Evolutionary conservation across 1,284 basidiomycete genomes (phyloP).

Genomic region (Trichosporon coremiiforme): DNA sequence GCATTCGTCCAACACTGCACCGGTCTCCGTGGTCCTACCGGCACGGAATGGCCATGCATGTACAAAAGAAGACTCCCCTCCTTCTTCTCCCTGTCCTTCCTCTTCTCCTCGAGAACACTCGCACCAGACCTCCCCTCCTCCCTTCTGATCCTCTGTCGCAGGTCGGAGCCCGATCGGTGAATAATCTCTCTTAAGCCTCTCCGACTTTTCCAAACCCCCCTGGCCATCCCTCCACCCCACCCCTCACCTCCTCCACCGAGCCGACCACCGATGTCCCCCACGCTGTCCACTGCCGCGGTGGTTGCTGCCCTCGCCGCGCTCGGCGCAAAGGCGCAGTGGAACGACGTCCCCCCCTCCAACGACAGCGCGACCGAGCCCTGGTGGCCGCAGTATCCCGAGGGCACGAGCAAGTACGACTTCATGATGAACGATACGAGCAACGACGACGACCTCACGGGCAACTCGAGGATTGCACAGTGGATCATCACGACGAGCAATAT

Average conservation of each 20-base stretch:
- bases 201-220: no score
- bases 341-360: conserved; percentile 26
- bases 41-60: background rate
- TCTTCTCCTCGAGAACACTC: background rate
- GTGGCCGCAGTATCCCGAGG: conserved; percentile 29
- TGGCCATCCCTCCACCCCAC: background rate
- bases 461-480: conserved; percentile 23
- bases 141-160: no score
- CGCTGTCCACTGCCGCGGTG: no score
- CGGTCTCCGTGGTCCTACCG: background rate
- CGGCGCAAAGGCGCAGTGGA: background rate
- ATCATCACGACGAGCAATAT: conserved; percentile 26
- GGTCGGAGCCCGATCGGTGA: background rate
- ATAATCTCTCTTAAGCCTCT: background rate
- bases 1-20: background rate
- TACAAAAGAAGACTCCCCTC: no score
- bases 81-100: no score
- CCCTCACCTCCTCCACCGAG: background rate
- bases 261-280: background rate
- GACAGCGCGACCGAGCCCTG: conserved; percentile 25
- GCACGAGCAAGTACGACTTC: conserved; percentile 19
- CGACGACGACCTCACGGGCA: conserved; percentile 26
- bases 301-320: conserved; percentile 1
- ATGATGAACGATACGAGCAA: conserved; percentile 18
- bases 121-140: no score